Base-by-base conservation (phyloP, 2,329 filamentous ascomycete genomes). In the Ophiostoma montium region DNA sequence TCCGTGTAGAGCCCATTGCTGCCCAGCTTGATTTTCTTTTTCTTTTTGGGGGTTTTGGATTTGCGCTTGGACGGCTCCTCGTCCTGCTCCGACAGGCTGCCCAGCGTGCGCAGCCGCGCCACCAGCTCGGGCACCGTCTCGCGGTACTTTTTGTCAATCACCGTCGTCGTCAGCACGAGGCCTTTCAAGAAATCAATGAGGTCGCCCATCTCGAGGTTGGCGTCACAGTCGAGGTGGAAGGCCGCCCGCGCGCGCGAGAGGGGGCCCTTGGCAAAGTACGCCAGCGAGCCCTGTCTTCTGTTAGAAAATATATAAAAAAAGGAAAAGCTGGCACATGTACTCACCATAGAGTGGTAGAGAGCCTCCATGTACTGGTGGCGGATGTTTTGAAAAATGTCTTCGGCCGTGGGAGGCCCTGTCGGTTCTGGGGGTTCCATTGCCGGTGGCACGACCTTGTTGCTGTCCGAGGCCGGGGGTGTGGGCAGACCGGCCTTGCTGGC, bases 201-300 rank as follows among this genome's bases (percentile, higher is more conserved):
- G 46, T 86, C 76, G 21, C 67, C 65, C 63, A 82, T 77, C 36
- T 79, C 70, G 18, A 81, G 64, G 19, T 71, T 75, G 7, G 73
- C 67, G 60, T 82, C 76, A 47, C 75, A 74, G 53, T 79, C 74
- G 13, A 78, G 65, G 50, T 80, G 76, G 54, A 86, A 86, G 13
- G 80, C 75, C 43, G 81, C 82, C 52, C 85, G 76, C 42, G 84
- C 81, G 56, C 84, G 75, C 41, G 85, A 86, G 18, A 92, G 67
- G 1, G 86, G 84, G 1, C 85, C 86, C 66, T 92, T 92, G 18
- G 82, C 82, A 63, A 90, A 89, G 63, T 89, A 92, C 51, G 85
- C 85, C 50, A 90, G 67, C 3, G 85, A 86, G 32, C 83, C 85
- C 73, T 85, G 39, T 27, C n/a, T n/a, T n/a, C n/a, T n/a, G n/a